Evolutionary conservation across 2,329 filamentous ascomycete genomes (phyloP).

Genomic region (Colletotrichum liaoningense): DNA sequence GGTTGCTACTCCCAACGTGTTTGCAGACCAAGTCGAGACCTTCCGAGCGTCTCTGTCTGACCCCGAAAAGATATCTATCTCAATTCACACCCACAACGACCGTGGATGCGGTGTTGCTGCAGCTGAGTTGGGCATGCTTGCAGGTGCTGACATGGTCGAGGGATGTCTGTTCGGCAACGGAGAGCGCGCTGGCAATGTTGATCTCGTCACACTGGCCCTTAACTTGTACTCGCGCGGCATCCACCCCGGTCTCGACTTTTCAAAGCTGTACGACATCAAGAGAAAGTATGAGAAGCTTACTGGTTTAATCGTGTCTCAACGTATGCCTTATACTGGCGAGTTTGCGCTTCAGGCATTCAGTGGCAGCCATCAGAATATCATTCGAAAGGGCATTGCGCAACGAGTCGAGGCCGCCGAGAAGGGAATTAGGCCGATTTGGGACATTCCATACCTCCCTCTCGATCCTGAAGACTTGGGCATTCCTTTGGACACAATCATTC

Average conservation of each 20-base stretch:
- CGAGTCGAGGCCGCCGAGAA: slow-evolving; percentile 63
- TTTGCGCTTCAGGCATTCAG: slow-evolving; percentile 92
- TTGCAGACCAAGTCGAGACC: slow-evolving; percentile 95
- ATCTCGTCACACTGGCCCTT: slow-evolving; percentile 89
- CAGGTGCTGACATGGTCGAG: slow-evolving; percentile 91
- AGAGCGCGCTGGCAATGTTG: slow-evolving; percentile 93
- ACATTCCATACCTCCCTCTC: slow-evolving; percentile 86
- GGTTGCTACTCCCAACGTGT: slow-evolving; percentile 92
- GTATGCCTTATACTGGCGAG: slow-evolving; percentile 89
- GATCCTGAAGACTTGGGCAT: slow-evolving; percentile 93
- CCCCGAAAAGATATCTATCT: slow-evolving; percentile 87
- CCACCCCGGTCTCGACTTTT: slow-evolving; percentile 89
- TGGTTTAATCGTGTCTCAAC: slow-evolving; percentile 91
- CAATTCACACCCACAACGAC: slow-evolving; percentile 94
- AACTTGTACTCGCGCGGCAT: slow-evolving; percentile 96
- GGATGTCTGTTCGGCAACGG: slow-evolving; percentile 95
- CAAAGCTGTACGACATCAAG: slow-evolving; percentile 85
- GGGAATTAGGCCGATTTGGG: slow-evolving; percentile 57
- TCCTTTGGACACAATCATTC: slow-evolving; percentile 95
- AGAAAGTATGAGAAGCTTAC: slow-evolving; percentile 90
- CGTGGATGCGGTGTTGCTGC: slow-evolving; percentile 90
- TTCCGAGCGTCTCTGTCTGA: slow-evolving; percentile 89
- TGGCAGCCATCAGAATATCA: slow-evolving; percentile 93
- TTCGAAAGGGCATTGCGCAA: slow-evolving; percentile 87
- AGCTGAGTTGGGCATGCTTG: slow-evolving; percentile 94